phyloP scores from a whole-genome alignment of 2,329 filamentous ascomycete genomes.

The Tolypocladium inflatum region DNA sequence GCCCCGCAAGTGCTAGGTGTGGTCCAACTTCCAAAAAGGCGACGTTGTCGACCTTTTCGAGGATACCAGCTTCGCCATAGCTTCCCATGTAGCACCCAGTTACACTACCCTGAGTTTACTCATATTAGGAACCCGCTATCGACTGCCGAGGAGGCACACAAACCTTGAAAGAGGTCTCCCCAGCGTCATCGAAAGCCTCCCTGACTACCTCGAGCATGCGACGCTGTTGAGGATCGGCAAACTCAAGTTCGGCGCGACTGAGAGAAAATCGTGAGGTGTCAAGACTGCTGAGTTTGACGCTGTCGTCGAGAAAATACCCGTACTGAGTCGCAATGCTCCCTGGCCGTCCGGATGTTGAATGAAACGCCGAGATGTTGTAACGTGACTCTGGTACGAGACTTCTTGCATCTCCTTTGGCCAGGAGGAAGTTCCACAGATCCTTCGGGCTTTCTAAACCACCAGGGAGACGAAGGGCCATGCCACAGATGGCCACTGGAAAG shows the following conservation, averaged over 20 bases:
- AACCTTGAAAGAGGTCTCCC: neutral
- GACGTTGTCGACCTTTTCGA: neutral
- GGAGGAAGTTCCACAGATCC: neutral
- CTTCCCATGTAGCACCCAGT: neutral
- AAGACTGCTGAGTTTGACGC: neutral
- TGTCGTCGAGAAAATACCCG: neutral
- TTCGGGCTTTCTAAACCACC: neutral
- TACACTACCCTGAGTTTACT: neutral
- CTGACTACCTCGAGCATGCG: neutral
- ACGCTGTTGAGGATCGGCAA: neutral
- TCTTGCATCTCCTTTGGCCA: neutral
- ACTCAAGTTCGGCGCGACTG: neutral
- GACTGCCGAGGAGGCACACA: no score
- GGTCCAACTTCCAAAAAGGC: constrained; percentile 13
- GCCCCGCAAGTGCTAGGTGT: constrained; percentile 10
- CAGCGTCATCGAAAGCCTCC: neutral
- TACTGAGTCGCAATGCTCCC: neutral
- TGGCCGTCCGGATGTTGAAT: neutral
- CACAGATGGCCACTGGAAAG: neutral
- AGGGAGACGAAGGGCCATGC: neutral
- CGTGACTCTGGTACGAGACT: neutral
- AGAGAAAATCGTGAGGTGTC: neutral
- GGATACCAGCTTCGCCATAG: neutral
- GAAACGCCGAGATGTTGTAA: neutral
- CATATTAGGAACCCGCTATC: no score